Conservation (phyloP, 768 basidiomycete genomes). For the Macrocybe gigantea region DNA sequence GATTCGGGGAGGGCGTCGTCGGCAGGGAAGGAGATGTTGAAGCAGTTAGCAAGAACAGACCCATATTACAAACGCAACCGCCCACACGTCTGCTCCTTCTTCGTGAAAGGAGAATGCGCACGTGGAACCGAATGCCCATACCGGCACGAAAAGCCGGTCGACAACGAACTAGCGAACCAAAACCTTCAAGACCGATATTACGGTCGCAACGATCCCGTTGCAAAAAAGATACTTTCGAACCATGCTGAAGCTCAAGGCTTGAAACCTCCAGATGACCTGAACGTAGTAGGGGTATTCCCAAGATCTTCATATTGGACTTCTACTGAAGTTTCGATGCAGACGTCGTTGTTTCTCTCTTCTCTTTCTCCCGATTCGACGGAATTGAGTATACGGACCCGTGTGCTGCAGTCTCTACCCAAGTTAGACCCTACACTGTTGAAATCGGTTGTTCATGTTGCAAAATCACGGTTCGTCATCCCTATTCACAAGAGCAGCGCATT, state of each 20-base stretch:
- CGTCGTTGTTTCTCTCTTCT: constrained; percentile 79
- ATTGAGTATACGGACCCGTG: constrained; percentile 64
- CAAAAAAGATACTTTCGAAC: constrained; percentile 77
- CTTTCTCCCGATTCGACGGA: constrained; percentile 70
- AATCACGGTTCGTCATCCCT: constrained; percentile 51
- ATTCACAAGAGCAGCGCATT: background rate
- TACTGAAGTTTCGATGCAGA: constrained; percentile 35
- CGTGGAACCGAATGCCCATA: constrained; percentile 93
- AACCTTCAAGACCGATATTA: constrained; percentile 94
- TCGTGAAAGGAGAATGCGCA: constrained; percentile 89
- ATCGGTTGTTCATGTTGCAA: constrained; percentile 81
- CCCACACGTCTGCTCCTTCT: constrained; percentile 94
- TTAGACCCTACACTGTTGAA: constrained; percentile 63
- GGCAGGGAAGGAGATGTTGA: constrained; percentile 95
- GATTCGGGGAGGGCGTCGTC: constrained; percentile 58
- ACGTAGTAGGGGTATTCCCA: constrained; percentile 56
- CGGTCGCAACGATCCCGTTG: constrained; percentile 90
- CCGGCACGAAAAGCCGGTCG: constrained; percentile 85
- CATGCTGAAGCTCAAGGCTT: constrained; percentile 81
- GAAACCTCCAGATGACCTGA: constrained; percentile 82
- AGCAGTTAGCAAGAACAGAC: constrained; percentile 89
- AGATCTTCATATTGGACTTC: background rate
- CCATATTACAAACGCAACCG: constrained; percentile 97
- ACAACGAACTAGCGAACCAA: constrained; percentile 83
- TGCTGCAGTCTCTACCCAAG: constrained; percentile 61